Conservation (phyloP, 306 rosid species). For the Crotalaria pallida region DNA sequence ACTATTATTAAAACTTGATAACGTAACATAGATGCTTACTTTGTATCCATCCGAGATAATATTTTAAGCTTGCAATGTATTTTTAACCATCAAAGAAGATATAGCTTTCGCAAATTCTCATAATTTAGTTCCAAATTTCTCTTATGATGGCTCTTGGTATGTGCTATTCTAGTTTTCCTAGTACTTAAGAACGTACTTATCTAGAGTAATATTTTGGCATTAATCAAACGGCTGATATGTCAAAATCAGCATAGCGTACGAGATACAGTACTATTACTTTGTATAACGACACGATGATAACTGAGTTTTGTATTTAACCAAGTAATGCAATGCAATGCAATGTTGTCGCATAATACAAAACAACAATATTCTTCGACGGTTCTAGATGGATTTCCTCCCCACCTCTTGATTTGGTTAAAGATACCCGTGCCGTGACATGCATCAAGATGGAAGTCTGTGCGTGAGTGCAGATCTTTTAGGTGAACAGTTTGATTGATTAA, state of each 20-base stretch:
- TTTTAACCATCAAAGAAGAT: neutral
- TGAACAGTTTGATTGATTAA: no score
- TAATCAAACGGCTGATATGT: neutral
- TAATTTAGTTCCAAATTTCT: neutral
- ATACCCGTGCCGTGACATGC: slow-evolving; percentile 53
- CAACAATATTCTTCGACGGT: neutral
- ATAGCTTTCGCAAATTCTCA: neutral
- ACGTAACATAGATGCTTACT: no score
- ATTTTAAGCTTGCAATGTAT: neutral
- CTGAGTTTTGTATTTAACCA: neutral
- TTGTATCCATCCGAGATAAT: no score
- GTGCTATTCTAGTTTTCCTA: neutral
- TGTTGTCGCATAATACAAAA: neutral
- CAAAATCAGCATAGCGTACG: neutral
- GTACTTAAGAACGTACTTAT: neutral
- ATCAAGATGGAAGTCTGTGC: slow-evolving; percentile 85
- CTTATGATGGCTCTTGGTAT: neutral
- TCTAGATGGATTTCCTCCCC: neutral
- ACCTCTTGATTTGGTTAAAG: neutral
- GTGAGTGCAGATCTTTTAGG: no score
- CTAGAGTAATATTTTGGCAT: neutral
- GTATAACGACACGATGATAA: neutral
- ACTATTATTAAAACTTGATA: no score
- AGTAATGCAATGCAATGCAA: neutral
- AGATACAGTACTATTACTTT: neutral